Percentiles rank a stretch among this genome's conserved stretches.
Evolutionary conservation across 2,329 filamentous ascomycete species (phyloP).

Genomic region (Phialocephala subalpina): DNA sequence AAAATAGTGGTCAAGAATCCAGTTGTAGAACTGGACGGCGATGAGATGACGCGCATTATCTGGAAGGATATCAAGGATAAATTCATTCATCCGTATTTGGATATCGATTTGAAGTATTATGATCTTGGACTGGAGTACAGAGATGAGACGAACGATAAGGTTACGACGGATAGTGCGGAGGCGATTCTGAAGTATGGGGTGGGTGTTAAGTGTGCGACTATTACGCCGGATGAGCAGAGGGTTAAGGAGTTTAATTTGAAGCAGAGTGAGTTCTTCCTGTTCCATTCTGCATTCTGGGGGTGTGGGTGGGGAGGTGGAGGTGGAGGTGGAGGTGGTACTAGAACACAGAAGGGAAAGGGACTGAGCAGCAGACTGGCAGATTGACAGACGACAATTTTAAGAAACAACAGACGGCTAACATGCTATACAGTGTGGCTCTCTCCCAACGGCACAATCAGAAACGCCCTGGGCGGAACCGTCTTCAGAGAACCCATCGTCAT

Average conservation of each 20-base stretch:
- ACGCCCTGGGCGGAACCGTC: slow-evolving; percentile 86
- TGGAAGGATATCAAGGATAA: slow-evolving; percentile 99
- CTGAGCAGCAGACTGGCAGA: background rate
- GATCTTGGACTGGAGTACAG: slow-evolving; percentile 93
- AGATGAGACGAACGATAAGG: slow-evolving; percentile 94
- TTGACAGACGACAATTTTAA: background rate
- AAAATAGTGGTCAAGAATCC: slow-evolving; percentile 99
- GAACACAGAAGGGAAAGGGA: background rate
- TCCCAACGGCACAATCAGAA: slow-evolving; percentile 89
- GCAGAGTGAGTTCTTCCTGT: slow-evolving; percentile 74
- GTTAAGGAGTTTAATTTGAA: slow-evolving; percentile 99
- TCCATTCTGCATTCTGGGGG: background rate
- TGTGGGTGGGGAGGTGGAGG: too few species aligned
- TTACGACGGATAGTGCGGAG: slow-evolving; percentile 93
- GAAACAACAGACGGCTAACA: slow-evolving; percentile 25
- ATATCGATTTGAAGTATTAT: slow-evolving; percentile 98
- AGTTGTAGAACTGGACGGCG: slow-evolving; percentile 95
- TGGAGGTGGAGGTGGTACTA: background rate
- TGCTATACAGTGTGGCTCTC: slow-evolving; percentile 85
- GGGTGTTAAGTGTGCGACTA: slow-evolving; percentile 98
- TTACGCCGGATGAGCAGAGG: slow-evolving; percentile 95
- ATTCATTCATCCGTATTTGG: slow-evolving; percentile 95
- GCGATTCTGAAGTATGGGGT: slow-evolving; percentile 99
- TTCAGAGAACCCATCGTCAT: slow-evolving; percentile 99
- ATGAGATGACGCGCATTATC: slow-evolving; percentile 98